These are phyloP conservation scores for Phoma sp. DNA, from an alignment of 2,329 filamentous ascomycete species.

Conservation along the genomic window DNA sequence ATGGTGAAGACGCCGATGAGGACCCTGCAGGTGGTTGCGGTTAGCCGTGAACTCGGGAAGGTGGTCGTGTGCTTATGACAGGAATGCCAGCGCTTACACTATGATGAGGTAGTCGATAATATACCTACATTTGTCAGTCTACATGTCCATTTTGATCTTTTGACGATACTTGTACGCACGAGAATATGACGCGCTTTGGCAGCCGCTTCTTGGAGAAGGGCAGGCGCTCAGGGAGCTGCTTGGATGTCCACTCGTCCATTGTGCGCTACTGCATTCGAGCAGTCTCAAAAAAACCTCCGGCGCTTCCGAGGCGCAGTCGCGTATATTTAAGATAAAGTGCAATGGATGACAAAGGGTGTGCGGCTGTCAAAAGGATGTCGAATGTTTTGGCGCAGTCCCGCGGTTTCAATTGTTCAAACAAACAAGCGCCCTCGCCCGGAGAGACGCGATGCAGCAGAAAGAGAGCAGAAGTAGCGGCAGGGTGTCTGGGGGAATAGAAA, in stretches of 20 bases:
- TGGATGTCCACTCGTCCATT: constrained; percentile 46
- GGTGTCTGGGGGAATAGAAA: constrained; percentile 17
- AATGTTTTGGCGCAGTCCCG: constrained; percentile 21
- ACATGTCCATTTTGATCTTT: no score
- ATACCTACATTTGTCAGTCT: constrained; percentile 53
- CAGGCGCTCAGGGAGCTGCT: constrained; percentile 53
- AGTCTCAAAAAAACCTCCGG: constrained; percentile 15
- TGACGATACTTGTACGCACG: constrained; percentile 48
- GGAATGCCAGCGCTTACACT: constrained; percentile 51
- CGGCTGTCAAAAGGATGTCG: constrained; percentile 16
- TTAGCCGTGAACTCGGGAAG: constrained; percentile 35
- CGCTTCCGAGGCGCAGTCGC: constrained; percentile 14
- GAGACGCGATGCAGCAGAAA: constrained; percentile 31
- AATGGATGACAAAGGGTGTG: constrained; percentile 13
- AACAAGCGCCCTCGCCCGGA: constrained; percentile 38
- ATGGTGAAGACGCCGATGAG: constrained; percentile 60
- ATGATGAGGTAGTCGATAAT: constrained; percentile 66
- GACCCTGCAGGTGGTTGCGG: constrained; percentile 46
- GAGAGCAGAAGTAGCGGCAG: constrained; percentile 17
- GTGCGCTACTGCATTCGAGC: constrained; percentile 29
- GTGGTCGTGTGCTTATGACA: constrained; percentile 42
- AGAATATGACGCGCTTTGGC: constrained; percentile 58
- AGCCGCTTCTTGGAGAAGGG: constrained; percentile 62
- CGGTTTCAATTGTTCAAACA: constrained; percentile 23
- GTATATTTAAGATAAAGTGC: constrained; percentile 10